Conservation (phyloP, 192 early-diverging fungal genomes). For the Spizellomyces sp. region DNA sequence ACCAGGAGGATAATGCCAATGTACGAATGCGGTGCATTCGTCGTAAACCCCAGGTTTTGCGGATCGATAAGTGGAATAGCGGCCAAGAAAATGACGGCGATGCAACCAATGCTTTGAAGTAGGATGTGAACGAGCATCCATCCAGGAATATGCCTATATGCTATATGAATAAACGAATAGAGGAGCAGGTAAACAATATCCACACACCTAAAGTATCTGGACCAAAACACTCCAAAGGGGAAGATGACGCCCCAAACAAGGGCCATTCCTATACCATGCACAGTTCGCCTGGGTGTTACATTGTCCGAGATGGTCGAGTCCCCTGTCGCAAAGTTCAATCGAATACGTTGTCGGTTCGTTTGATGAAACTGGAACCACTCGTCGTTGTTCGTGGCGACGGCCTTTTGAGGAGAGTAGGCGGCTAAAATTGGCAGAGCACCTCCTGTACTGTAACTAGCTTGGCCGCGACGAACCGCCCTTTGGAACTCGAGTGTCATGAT, state of each 20-base stretch:
- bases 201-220: constrained; percentile 23
- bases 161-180: constrained; percentile 1
- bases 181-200: constrained; percentile 26
- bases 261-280: constrained; percentile 41
- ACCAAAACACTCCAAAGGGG: constrained; percentile 38
- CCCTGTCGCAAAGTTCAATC: background rate
- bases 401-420: background rate
- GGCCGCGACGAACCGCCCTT: too few species aligned
- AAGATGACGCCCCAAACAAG: constrained; percentile 36
- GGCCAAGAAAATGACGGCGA: constrained; percentile 16
- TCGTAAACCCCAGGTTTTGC: background rate
- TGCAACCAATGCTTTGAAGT: constrained; percentile 23
- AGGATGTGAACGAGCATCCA: constrained; percentile 28
- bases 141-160: background rate
- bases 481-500: too few species aligned
- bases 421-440: background rate
- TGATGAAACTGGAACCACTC: background rate
- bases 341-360: background rate
- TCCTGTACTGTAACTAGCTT: background rate
- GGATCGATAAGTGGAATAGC: constrained; percentile 1
- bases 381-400: background rate
- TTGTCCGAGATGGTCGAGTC: background rate
- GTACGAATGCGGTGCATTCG: constrained; percentile 24
- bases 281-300: background rate
- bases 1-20: constrained; percentile 33